phyloP scores from a whole-genome alignment of 75 land plant genomes.

The Picea sitchensis region DNA sequence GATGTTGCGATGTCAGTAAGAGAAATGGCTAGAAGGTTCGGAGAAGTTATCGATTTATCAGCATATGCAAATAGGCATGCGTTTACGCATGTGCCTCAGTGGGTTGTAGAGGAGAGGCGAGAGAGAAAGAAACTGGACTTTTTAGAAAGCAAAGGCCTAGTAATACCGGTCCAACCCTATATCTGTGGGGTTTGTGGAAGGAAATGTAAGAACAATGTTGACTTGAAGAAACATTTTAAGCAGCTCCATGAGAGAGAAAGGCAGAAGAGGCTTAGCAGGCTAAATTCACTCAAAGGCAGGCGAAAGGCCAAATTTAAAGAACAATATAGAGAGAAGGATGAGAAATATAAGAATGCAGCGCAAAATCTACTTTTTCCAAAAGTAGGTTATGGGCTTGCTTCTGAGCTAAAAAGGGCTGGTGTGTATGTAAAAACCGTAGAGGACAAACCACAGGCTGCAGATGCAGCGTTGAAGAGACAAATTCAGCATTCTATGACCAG shows the following conservation, averaged over 20 bases:
- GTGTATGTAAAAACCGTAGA: slow-evolving; percentile 75
- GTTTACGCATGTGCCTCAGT: slow-evolving; percentile 66
- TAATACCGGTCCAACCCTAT: slow-evolving; percentile 57
- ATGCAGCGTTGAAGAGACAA: slow-evolving; percentile 69
- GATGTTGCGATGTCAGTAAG: slow-evolving; percentile 58
- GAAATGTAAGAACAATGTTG: slow-evolving; percentile 55
- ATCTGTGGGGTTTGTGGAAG: slow-evolving; percentile 73
- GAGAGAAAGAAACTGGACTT: slow-evolving; percentile 50
- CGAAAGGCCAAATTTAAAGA: slow-evolving; percentile 51
- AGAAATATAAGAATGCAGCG: slow-evolving; percentile 66
- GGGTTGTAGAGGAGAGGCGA: slow-evolving; percentile 67
- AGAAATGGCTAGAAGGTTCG: slow-evolving; percentile 45
- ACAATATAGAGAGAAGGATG: slow-evolving; percentile 35
- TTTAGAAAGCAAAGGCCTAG: slow-evolving; percentile 56
- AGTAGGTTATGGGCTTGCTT: slow-evolving; percentile 70
- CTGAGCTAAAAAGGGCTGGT: slow-evolving; percentile 74
- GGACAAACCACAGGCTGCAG: slow-evolving; percentile 92
- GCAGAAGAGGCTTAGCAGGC: slow-evolving; percentile 55
- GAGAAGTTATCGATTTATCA: slow-evolving; percentile 50
- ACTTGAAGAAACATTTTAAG: slow-evolving; percentile 71
- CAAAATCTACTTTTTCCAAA: slow-evolving; percentile 46
- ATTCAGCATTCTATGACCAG: slow-evolving; percentile 55
- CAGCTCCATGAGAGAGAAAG: slow-evolving; percentile 82
- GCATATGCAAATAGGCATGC: slow-evolving; percentile 91
- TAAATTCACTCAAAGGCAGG: slow-evolving; percentile 72